phyloP scores from a whole-genome alignment of 208 protist species.

The Leishmania braziliensis region DNA sequence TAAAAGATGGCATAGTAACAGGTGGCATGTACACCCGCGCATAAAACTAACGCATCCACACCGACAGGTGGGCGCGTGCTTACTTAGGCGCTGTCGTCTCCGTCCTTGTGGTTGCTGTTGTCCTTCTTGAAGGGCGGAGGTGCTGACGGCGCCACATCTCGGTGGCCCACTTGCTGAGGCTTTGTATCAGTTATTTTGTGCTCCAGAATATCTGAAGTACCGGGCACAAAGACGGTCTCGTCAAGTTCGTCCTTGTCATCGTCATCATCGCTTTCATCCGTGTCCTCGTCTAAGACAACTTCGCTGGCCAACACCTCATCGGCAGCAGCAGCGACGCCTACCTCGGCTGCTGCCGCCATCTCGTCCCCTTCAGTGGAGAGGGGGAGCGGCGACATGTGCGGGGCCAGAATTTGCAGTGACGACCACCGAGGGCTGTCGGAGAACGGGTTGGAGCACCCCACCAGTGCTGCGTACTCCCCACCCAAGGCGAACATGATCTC shows the following conservation, averaged over 20 bases:
- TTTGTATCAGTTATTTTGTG: constrained; percentile 2
- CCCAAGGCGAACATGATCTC: constrained; percentile 85
- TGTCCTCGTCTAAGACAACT: constrained; percentile 13
- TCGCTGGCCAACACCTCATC: constrained; percentile 11
- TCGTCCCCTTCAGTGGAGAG: constrained; percentile 17
- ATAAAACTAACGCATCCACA: background rate
- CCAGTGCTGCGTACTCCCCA: constrained; percentile 71
- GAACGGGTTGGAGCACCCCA: constrained; percentile 83
- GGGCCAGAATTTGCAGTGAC: constrained; percentile 51
- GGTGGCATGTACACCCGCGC: background rate
- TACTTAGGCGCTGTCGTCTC: background rate
- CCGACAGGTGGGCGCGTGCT: background rate
- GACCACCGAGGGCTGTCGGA: constrained; percentile 41
- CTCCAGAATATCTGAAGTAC: constrained; percentile 5
- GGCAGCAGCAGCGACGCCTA: background rate
- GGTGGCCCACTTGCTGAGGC: background rate
- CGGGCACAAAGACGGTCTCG: background rate
- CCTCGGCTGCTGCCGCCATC: constrained; percentile 2
- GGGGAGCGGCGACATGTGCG: constrained; percentile 24
- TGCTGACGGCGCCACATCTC: background rate
- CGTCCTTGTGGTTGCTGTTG: constrained; percentile 2
- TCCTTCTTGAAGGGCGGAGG: background rate
- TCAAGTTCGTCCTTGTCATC: constrained; percentile 12
- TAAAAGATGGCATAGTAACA: background rate
- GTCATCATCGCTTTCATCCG: background rate